These are phyloP conservation scores for Cetraspora pellucida DNA, from an alignment of 192 early-diverging fungal species.

Conservation along the genomic window DNA sequence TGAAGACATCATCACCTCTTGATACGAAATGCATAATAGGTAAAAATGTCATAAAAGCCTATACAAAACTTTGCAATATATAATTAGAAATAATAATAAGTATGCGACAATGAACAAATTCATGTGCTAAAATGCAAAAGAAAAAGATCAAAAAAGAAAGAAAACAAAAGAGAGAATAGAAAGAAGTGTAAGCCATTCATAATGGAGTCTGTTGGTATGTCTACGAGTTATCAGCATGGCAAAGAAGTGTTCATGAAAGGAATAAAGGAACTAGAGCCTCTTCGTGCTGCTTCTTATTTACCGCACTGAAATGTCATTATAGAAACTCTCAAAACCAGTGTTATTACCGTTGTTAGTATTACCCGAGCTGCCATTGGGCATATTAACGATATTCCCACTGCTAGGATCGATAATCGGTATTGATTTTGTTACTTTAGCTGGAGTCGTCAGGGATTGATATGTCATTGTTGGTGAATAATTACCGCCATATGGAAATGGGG, in stretches of 20 bases:
- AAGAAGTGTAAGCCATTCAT: background rate
- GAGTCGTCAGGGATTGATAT: constrained; percentile 25
- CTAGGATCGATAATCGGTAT: constrained; percentile 34
- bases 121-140: constrained; percentile 21
- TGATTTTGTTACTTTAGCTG: constrained; percentile 31
- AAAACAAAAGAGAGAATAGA: background rate
- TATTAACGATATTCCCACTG: constrained; percentile 35
- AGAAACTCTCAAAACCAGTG: constrained; percentile 10
- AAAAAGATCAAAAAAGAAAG: background rate
- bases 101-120: constrained; percentile 4
- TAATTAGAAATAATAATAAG: constrained; percentile 17
- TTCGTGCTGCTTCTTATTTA: constrained; percentile 1
- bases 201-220: background rate
- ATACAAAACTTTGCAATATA: constrained; percentile 7
- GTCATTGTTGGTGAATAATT: constrained; percentile 24
- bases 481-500: constrained; percentile 17
- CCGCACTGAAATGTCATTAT: constrained; percentile 32
- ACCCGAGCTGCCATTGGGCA: constrained; percentile 28
- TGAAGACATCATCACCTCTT: background rate
- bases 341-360: constrained; percentile 19
- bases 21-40: background rate
- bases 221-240: background rate
- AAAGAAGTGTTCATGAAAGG: constrained; percentile 15
- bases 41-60: background rate
- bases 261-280: background rate